phyloP scores from a whole-genome alignment of 768 basidiomycete genomes.

The Amanita muscaria region DNA sequence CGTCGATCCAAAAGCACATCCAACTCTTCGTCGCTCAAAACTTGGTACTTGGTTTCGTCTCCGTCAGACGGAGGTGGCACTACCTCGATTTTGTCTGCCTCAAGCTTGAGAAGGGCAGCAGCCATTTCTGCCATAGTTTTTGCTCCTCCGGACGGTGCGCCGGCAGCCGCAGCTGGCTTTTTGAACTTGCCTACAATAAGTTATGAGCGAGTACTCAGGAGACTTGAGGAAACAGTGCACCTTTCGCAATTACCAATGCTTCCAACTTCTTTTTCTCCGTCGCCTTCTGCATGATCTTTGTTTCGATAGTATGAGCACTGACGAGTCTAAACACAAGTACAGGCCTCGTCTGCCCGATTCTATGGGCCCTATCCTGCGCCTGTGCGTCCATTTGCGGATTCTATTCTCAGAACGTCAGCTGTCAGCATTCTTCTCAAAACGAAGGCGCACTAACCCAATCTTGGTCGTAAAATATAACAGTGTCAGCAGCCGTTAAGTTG shows the following conservation, averaged over 20 bases:
- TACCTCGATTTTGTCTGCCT: conserved; percentile 86
- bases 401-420: conserved; percentile 26
- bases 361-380: conserved; percentile 91
- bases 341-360: conserved; percentile 89
- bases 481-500: conserved; percentile 77
- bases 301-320: conserved; percentile 84
- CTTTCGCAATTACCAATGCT: conserved; percentile 91
- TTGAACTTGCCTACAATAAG: conserved; percentile 67
- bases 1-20: conserved; percentile 74
- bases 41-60: conserved; percentile 55
- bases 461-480: conserved; percentile 90
- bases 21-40: conserved; percentile 79
- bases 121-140: conserved; percentile 76
- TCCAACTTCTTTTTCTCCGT: conserved; percentile 85
- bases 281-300: conserved; percentile 83
- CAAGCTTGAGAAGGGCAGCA: conserved; percentile 63
- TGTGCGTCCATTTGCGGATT: conserved; percentile 96
- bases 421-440: not conserved
- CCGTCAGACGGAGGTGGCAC: conserved; percentile 48
- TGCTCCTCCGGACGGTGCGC: conserved; percentile 31
- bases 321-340: conserved; percentile 87
- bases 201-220: not conserved
- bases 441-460: conserved; percentile 58
- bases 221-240: conserved; percentile 24
- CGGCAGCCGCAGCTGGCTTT: conserved; percentile 49